Evolutionary conservation across 768 basidiomycete species (phyloP), one percentile per base, ranked within the genome.

Genomic region (Omphalotus guepiniiformis): DNA sequence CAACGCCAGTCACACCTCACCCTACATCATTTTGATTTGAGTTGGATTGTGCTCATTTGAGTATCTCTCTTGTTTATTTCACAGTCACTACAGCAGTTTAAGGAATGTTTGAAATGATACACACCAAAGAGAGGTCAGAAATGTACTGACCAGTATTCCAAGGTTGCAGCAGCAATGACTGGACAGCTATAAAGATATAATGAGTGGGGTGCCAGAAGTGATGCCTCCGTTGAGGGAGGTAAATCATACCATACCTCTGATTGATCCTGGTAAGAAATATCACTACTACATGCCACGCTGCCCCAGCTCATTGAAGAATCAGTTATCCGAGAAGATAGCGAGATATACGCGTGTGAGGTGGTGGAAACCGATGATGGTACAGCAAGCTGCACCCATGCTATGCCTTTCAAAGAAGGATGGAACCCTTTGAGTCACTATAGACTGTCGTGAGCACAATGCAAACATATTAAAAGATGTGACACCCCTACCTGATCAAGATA

Each of bases 221-320:
- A 8, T 62, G 28, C 61, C 62, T 0, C 64, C 64, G 1, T 27
- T 65, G 0, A 7, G 68, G 0, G 62, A 38, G 0, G 66, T 72
- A 19, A 72, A 71, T 43, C 66, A 72, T 52, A 36, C 34, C 1
- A 72, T 72, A 4, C 65, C 65, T 0, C 26, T 71, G 1, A 63
- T 62, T 19, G 66, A 70, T 34, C 55, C 59, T 32, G 39, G 32
- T 3, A 61, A 62, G 39, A 40, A 59, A 0, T 68, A 67, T 25
- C 32, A 23, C n/a, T 45, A 45, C n/a, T 45, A 45, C 16, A 34
- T 45, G 23, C 43, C 43, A 1, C 5, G 43, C 11, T 45, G 43
- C 22, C 43, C 32, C 1, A 34, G 36, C 26, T 34, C 18, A 6
- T 23, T 45, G 15, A 34, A 36, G 8, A n/a, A 18, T 8, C 29